phyloP scores from a whole-genome alignment of 192 early-diverging fungal genomes.

The Podila horticola region DNA sequence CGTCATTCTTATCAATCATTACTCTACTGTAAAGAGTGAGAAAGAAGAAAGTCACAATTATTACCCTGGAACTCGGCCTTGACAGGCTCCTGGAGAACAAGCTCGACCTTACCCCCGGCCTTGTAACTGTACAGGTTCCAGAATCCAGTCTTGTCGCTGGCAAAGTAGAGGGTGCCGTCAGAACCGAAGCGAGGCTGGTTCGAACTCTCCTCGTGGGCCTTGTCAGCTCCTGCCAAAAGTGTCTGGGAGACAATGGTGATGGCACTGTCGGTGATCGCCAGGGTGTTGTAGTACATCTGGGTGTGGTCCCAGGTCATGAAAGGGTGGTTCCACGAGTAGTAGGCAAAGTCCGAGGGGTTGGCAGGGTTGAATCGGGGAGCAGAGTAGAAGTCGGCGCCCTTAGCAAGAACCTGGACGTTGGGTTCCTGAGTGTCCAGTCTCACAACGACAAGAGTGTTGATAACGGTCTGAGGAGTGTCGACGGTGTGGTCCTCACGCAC shows the following conservation, averaged over 20 bases:
- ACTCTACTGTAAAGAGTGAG: neutral
- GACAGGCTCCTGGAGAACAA: constrained; percentile 59
- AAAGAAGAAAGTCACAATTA: neutral
- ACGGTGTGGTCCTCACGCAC: constrained; percentile 80
- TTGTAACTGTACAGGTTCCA: constrained; percentile 75
- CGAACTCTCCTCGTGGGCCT: constrained; percentile 37
- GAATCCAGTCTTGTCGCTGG: constrained; percentile 75
- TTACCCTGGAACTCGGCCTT: constrained; percentile 71
- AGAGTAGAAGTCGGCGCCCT: constrained; percentile 74
- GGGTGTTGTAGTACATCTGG: constrained; percentile 57
- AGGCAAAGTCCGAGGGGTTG: constrained; percentile 62
- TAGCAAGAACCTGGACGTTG: constrained; percentile 60
- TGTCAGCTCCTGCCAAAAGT: constrained; percentile 34
- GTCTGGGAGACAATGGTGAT: constrained; percentile 32
- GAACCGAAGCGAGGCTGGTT: constrained; percentile 73
- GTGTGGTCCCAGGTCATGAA: constrained; percentile 87
- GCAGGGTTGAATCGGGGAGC: constrained; percentile 64
- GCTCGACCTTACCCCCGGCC: constrained; percentile 22
- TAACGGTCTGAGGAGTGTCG: constrained; percentile 63
- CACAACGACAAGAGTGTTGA: constrained; percentile 69
- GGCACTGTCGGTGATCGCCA: constrained; percentile 27
- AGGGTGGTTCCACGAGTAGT: constrained; percentile 77
- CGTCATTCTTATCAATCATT: constrained; percentile 47
- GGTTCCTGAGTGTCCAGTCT: constrained; percentile 36
- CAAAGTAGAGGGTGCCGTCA: constrained; percentile 69